Evolutionary conservation across 2,329 filamentous ascomycete genomes (phyloP).

Genomic region (Periconia digitata): DNA sequence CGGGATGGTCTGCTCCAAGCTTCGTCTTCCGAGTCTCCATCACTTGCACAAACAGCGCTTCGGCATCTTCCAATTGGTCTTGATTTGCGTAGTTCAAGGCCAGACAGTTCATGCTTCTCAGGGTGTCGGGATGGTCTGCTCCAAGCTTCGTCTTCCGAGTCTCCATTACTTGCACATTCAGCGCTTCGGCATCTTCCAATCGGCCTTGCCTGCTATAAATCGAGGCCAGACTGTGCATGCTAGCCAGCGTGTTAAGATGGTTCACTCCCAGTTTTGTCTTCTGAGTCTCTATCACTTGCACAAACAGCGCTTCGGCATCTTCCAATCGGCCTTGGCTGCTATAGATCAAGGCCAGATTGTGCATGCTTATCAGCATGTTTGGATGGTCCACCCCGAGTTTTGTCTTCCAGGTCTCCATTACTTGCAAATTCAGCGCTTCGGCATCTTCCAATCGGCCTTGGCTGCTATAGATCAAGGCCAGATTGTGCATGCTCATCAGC

Average conservation of each 20-base stretch:
- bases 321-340: slow-evolving; percentile 1
- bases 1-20: slow-evolving; percentile 13
- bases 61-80: too few species aligned
- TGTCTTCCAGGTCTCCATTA: slow-evolving; percentile 8
- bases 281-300: slow-evolving; percentile 1
- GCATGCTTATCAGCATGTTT: too few species aligned
- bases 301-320: slow-evolving; percentile 3
- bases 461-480: too few species aligned
- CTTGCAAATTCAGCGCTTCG: slow-evolving; percentile 5
- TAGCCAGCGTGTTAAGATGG: slow-evolving; percentile 11
- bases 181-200: slow-evolving; percentile 6
- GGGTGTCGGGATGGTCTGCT: slow-evolving; percentile 11
- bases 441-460: slow-evolving; percentile 7
- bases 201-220: slow-evolving; percentile 8
- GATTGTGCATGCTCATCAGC: slow-evolving; percentile 11
- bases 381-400: too few species aligned
- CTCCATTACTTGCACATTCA: slow-evolving; percentile 9
- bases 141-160: slow-evolving; percentile 8
- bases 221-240: slow-evolving; percentile 1
- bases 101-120: slow-evolving; percentile 4
- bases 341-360: too few species aligned
- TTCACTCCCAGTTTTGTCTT: slow-evolving; percentile 3
- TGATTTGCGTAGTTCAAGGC: too few species aligned
- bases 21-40: too few species aligned
- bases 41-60: too few species aligned